A percentile compares a stretch with the other conserved stretches of the same genome.
phyloP scores from a whole-genome alignment of 208 protist genomes.

The Vickermania ingenoplastis region DNA sequence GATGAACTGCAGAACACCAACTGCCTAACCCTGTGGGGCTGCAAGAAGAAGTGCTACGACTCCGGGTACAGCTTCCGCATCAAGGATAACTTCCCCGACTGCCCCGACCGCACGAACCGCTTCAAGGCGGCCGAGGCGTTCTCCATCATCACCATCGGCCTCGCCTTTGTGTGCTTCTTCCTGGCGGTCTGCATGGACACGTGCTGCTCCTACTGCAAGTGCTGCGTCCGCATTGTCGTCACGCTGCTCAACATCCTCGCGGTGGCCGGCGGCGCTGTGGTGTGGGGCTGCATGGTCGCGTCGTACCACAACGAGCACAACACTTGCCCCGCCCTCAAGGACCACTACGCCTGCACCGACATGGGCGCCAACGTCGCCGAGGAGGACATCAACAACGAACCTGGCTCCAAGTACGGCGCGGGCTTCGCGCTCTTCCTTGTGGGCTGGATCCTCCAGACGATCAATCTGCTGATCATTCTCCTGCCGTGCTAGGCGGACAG shows the following conservation, averaged over 20 bases:
- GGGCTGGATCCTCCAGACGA: conserved; percentile 10
- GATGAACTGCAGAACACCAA: background rate
- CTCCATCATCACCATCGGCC: conserved; percentile 10
- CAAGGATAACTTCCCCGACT: background rate
- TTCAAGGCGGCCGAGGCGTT: conserved; percentile 9
- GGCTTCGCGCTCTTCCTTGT: conserved; percentile 12
- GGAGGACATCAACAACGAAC: background rate
- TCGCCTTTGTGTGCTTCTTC: conserved; percentile 5
- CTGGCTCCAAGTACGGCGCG: conserved; percentile 10
- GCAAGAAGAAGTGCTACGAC: conserved; percentile 1
- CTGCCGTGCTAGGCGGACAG: conserved; percentile 7
- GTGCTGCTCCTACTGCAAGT: conserved; percentile 8
- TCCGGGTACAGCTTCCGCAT: background rate
- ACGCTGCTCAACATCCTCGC: conserved; percentile 1
- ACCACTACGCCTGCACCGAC: background rate
- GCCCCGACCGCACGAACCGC: background rate
- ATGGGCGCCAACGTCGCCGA: background rate
- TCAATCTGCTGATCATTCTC: conserved; percentile 8
- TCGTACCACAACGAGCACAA: conserved; percentile 3
- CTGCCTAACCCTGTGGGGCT: conserved; percentile 1
- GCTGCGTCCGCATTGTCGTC: conserved; percentile 4
- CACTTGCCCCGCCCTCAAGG: conserved; percentile 1
- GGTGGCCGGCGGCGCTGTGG: conserved; percentile 4
- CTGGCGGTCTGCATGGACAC: conserved; percentile 3
- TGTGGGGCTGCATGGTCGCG: conserved; percentile 11